Base-by-base conservation (phyloP, 257 asterid genomes). In the Marsdenia floribunda region DNA sequence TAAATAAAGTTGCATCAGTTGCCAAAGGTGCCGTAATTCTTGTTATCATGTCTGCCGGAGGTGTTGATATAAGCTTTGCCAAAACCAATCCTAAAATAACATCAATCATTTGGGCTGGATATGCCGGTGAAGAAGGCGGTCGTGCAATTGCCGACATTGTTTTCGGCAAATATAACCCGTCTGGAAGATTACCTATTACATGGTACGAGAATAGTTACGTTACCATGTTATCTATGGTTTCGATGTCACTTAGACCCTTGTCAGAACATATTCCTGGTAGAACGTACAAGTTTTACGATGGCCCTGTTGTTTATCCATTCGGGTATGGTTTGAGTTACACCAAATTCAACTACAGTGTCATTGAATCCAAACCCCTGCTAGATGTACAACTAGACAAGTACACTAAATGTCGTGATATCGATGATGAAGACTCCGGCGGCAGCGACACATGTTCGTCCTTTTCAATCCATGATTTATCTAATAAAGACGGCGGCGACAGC, bases 91-190 rank as follows among this genome's bases (percentile, higher is more conserved):
- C 77, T 0, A 80, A 80, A 0, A 44, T 88, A 52, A 19, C 21
- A 0, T 65, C 83, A 0, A 86, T 88, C n/a, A 22, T 88, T 3
- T 88, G 93, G 93, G 89, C 85, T 21, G 88, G 92, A 44, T 87
- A 80, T 60, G 86, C 90, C 1, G 92, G 92, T 2, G 76, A 86
- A 38, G 84, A 73, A 59, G 90, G 92, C 5, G 92, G 90, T 0
- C 70, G 12, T 5, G 90, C 83, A 26, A 76, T 87, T 65, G 89
- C 89, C 0, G 87, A 86, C 24, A 80, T 86, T 26, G 57, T 88
- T 38, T 86, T 86, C 19, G 92, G 92, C 0, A 61, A 60, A 26
- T 59, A 82, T 69, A 88, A 86, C 37, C 90, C 90, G 0, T 6
- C 11, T 52, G 90, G 90, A 38, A 84, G 68, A 70, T 57, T 86